Percentiles rank a stretch among this genome's conserved stretches.
Evolutionary conservation across 2,329 filamentous ascomycete genomes (phyloP).

Genomic region (Achaetomium macrosporum): DNA sequence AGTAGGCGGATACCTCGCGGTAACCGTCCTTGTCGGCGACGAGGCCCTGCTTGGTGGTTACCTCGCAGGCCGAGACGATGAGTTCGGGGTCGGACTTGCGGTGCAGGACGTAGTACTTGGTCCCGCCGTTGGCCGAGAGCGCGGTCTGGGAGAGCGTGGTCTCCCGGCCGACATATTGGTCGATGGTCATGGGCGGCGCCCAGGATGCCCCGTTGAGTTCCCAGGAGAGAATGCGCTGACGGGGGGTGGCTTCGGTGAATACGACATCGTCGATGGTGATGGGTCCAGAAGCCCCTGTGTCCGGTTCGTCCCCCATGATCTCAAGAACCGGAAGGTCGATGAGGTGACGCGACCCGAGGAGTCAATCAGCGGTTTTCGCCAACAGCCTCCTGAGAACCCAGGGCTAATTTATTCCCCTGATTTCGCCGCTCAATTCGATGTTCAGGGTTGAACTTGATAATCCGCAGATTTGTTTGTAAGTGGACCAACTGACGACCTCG

Average conservation of each 20-base stretch:
- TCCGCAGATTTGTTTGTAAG: no score
- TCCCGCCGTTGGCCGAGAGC: slow-evolving; percentile 24
- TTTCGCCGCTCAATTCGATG: no score
- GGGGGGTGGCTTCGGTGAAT: slow-evolving; percentile 28
- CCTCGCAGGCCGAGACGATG: slow-evolving; percentile 33
- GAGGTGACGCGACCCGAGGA: no score
- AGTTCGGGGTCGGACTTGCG: slow-evolving; percentile 23
- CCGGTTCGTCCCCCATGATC: not conserved
- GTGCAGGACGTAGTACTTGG: slow-evolving; percentile 30
- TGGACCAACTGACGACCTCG: no score
- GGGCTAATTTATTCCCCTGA: no score
- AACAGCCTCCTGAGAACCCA: no score
- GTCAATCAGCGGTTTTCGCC: no score
- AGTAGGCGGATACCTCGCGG: slow-evolving; percentile 21
- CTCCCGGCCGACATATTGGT: slow-evolving; percentile 29
- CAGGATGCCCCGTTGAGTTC: slow-evolving; percentile 30
- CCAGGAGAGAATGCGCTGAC: slow-evolving; percentile 28
- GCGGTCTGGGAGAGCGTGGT: slow-evolving; percentile 25
- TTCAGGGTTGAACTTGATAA: no score
- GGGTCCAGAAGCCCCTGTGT: not conserved
- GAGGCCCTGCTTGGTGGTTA: slow-evolving; percentile 24
- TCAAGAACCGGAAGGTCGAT: no score
- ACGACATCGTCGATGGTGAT: slow-evolving; percentile 22
- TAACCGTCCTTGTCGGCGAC: slow-evolving; percentile 1
- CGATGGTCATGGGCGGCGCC: slow-evolving; percentile 28